Evolutionary conservation across 768 basidiomycete species (phyloP), one percentile per base, ranked within the genome.

Genomic region (Lactarius akahatsu): DNA sequence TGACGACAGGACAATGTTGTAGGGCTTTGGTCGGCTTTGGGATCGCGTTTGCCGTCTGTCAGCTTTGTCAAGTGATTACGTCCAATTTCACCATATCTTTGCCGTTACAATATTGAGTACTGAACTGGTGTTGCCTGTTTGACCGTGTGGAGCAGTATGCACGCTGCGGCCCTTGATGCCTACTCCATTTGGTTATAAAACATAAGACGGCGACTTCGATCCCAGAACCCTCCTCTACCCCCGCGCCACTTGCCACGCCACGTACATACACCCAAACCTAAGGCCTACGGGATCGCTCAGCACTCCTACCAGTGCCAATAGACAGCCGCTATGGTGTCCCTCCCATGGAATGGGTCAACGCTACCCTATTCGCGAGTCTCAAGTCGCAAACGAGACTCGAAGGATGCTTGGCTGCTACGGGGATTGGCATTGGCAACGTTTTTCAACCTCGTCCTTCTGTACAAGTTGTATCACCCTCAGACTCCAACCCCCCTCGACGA

Each of bases 401-500:
- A 38, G 20, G 66, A 67, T 2, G n/a, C 10, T 47, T 67, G 66
- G 61, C 7, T 63, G 0, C 16, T 36, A 4, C 41, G 62, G 40
- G 50, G 40, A 7, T 60, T 63, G 28, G 52, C 15, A 7, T 13
- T 67, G 7, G 18, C n/a, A 13, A 40, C 41, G 13, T 6, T 67
- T 11, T 36, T 67, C 58, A 59, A 63, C 57, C 0, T 67, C n/a
- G 1, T 59, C 54, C 41, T 67, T 28, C 52, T 67, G 0, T 56
- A 40, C 62, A 59, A 63, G 20, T 59, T 28, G 41, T 32, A 11
- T 18, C 36, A 47, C 13, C 34, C 58, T 23, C 52, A 56, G 18
- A 63, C 52, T 34, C 50, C 6, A 28, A 59, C 66, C 3, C 58
- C 52, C 16, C 66, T 67, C n/a, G 66, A 67, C 47, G 62, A 67